phyloP scores from a whole-genome alignment of 352 stramenopile species.

The Phytopythium cucurbitacearum region DNA sequence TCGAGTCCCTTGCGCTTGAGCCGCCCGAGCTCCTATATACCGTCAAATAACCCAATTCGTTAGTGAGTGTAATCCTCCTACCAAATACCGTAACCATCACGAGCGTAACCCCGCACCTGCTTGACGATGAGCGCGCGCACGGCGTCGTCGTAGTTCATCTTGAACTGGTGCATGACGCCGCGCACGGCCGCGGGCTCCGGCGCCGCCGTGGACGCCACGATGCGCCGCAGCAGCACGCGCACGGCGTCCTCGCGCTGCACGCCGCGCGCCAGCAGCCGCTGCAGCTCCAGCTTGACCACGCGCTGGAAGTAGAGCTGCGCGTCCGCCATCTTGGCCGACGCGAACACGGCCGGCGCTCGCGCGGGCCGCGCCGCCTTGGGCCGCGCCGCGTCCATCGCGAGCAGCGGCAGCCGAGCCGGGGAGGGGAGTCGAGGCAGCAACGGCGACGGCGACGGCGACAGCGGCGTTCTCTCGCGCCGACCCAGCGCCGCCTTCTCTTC shows the following conservation, averaged over 20 bases:
- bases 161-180: constrained; percentile 79
- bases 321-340: constrained; percentile 46
- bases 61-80: background rate
- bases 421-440: no score
- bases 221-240: constrained; percentile 65
- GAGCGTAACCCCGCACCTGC: constrained; percentile 25
- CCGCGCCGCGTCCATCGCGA: background rate
- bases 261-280: constrained; percentile 47
- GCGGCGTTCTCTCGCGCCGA: background rate
- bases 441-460: no score
- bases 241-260: constrained; percentile 69
- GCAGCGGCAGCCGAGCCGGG: no score
- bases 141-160: constrained; percentile 85
- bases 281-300: constrained; percentile 79
- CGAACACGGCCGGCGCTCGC: constrained; percentile 6
- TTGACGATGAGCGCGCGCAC: constrained; percentile 84
- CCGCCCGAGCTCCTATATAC: constrained; percentile 51
- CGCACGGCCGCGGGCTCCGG: constrained; percentile 60
- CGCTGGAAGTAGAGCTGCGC: constrained; percentile 66
- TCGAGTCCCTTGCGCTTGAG: constrained; percentile 75
- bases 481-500: background rate
- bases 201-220: constrained; percentile 61
- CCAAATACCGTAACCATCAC: background rate
- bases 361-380: constrained; percentile 17
- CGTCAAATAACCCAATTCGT: constrained; percentile 2